Conservation (phyloP, 345 rosid genomes). For the Heritiera littoralis region DNA sequence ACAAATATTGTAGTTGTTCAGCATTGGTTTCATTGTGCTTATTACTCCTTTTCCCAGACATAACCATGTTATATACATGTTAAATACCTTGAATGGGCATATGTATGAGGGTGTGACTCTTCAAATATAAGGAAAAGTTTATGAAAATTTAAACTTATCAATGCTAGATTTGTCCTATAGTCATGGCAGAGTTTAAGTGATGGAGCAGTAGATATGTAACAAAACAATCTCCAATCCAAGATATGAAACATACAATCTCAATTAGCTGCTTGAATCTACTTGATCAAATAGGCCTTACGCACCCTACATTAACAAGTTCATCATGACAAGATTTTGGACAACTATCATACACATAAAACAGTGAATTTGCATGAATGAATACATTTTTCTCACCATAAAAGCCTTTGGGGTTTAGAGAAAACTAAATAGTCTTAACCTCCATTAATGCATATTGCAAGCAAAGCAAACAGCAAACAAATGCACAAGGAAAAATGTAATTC, state of each 20-base stretch:
- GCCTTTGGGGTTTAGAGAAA: slow-evolving; percentile 3
- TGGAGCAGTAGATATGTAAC: background rate
- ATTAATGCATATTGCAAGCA: background rate
- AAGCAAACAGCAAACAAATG: background rate
- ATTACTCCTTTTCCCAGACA: background rate
- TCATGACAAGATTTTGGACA: background rate
- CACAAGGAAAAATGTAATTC: background rate
- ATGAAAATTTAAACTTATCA: background rate
- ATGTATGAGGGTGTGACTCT: background rate
- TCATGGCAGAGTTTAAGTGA: background rate
- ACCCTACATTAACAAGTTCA: background rate
- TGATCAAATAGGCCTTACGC: background rate
- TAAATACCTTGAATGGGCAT: slow-evolving; percentile 2
- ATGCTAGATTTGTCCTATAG: background rate
- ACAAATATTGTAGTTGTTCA: background rate
- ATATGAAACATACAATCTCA: background rate
- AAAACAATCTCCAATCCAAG: background rate
- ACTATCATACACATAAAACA: background rate
- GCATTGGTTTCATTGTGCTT: background rate
- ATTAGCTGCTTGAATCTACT: slow-evolving; percentile 15
- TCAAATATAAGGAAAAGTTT: background rate
- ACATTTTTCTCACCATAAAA: background rate
- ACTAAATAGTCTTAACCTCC: background rate
- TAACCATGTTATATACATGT: background rate
- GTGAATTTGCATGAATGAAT: background rate